These are phyloP conservation scores for Xylaria sp. DNA, from an alignment of 2,329 filamentous ascomycete genomes.

Conservation along the genomic window DNA sequence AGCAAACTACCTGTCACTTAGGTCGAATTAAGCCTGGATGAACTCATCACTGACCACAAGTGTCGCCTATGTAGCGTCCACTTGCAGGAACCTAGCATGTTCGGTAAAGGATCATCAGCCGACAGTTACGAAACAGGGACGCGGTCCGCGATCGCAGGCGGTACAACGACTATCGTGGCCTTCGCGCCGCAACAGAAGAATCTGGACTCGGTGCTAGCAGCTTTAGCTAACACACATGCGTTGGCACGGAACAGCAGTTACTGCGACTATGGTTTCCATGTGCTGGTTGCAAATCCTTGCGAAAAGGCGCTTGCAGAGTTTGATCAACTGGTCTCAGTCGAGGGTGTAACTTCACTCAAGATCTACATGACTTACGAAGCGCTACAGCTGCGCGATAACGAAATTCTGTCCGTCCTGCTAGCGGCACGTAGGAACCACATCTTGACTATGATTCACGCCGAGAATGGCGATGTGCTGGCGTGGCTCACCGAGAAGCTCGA, in stretches of 20 bases:
- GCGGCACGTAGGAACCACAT: slow-evolving; percentile 55
- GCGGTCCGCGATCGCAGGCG: slow-evolving; percentile 66
- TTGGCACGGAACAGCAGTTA: slow-evolving; percentile 59
- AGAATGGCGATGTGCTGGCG: slow-evolving; percentile 64
- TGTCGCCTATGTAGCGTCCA: slow-evolving; percentile 50
- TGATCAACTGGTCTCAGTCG: slow-evolving; percentile 50
- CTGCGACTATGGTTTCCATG: slow-evolving; percentile 67
- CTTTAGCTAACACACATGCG: slow-evolving; percentile 59
- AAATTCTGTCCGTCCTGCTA: slow-evolving; percentile 64
- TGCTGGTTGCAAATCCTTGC: slow-evolving; percentile 41
- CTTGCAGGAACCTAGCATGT: slow-evolving; percentile 54
- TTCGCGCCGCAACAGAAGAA: slow-evolving; percentile 66
- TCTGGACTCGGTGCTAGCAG: slow-evolving; percentile 56
- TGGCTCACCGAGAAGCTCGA: slow-evolving; percentile 66
- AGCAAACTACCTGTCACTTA: background rate
- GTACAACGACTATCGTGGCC: slow-evolving; percentile 67
- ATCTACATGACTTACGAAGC: slow-evolving; percentile 61
- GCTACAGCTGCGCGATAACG: slow-evolving; percentile 60
- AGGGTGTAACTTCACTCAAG: slow-evolving; percentile 58
- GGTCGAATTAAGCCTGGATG: background rate
- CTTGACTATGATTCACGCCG: slow-evolving; percentile 66
- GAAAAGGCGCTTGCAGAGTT: slow-evolving; percentile 52
- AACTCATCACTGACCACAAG: slow-evolving; percentile 7
- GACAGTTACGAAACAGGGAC: slow-evolving; percentile 58
- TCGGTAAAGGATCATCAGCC: slow-evolving; percentile 49